Evolutionary conservation across 352 stramenopile species (phyloP).

Genomic region (Phytophthora colocasiae): DNA sequence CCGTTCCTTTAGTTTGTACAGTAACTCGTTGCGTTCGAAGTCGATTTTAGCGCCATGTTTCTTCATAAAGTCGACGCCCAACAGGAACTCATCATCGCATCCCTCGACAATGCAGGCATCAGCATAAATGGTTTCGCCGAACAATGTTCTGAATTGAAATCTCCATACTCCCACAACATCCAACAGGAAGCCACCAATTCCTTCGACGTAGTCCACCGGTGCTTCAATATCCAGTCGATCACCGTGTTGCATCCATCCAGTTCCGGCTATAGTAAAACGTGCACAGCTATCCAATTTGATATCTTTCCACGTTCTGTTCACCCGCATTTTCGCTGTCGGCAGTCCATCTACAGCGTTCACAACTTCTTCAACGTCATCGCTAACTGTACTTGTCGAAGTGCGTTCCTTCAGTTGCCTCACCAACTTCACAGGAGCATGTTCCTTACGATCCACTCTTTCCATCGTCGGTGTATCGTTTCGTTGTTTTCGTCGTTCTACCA

Average conservation of each 20-base stretch:
- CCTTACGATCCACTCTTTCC: too few relatives aligned
- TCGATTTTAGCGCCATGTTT: background rate
- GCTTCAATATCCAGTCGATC: background rate
- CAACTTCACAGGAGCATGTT: too few relatives aligned
- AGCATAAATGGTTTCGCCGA: background rate
- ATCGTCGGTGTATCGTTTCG: too few relatives aligned
- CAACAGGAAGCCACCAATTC: background rate
- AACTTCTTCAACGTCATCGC: too few relatives aligned
- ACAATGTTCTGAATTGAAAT: background rate
- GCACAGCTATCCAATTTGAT: background rate
- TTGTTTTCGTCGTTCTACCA: too few relatives aligned
- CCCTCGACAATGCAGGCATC: background rate
- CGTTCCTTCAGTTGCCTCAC: too few relatives aligned
- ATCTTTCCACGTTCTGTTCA: too few relatives aligned
- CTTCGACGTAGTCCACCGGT: conserved; percentile 1
- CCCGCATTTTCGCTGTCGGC: too few relatives aligned
- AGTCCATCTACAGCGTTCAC: too few relatives aligned
- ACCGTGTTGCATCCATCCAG: conserved; percentile 6
- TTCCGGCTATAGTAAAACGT: background rate
- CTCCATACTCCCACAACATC: background rate
- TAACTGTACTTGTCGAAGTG: too few relatives aligned
- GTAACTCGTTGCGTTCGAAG: background rate
- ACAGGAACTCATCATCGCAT: background rate
- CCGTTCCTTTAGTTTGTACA: background rate
- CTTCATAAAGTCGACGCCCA: conserved; percentile 4